These are phyloP conservation scores for Conticribra guillardii DNA, from an alignment of 108 stramenopile genomes.

Conservation along the genomic window DNA sequence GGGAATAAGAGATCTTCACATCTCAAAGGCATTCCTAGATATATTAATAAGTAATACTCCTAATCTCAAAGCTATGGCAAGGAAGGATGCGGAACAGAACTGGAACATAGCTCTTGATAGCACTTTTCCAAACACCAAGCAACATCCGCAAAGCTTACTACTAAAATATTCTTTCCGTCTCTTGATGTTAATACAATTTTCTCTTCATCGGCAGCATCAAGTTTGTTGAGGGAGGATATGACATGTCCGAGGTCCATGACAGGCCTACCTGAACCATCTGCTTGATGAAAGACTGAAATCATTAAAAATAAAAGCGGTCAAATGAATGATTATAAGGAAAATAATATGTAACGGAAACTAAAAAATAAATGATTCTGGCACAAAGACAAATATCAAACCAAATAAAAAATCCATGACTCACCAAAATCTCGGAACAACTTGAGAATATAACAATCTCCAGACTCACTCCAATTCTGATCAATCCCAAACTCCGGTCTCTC, in stretches of 20 bases:
- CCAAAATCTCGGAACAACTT: conserved; percentile 94
- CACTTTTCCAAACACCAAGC: conserved; percentile 82
- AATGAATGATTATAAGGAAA: too few species aligned
- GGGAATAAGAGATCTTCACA: neutral
- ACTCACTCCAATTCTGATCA: conserved; percentile 88
- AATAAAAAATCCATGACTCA: too few species aligned
- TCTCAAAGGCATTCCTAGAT: neutral
- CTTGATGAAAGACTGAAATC: conserved; percentile 84
- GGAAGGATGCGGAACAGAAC: conserved; percentile 25
- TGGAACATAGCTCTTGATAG: conserved; percentile 67
- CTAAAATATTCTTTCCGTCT: conserved; percentile 87
- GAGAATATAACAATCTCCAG: conserved; percentile 89
- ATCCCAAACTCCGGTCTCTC: conserved; percentile 92
- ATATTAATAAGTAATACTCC: neutral
- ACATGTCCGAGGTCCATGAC: conserved; percentile 95
- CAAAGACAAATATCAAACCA: too few species aligned
- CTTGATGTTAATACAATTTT: conserved; percentile 87
- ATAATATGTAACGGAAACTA: too few species aligned
- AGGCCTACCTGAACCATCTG: conserved; percentile 85
- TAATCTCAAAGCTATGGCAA: too few species aligned
- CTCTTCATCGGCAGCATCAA: conserved; percentile 89
- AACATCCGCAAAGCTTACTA: conserved; percentile 91
- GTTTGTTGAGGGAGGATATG: conserved; percentile 84
- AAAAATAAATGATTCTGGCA: too few species aligned
- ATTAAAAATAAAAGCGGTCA: neutral